A percentile compares a stretch with the other conserved stretches of the same genome.
phyloP scores from a whole-genome alignment of 306 rosid genomes.

The Glycine tomentella region DNA sequence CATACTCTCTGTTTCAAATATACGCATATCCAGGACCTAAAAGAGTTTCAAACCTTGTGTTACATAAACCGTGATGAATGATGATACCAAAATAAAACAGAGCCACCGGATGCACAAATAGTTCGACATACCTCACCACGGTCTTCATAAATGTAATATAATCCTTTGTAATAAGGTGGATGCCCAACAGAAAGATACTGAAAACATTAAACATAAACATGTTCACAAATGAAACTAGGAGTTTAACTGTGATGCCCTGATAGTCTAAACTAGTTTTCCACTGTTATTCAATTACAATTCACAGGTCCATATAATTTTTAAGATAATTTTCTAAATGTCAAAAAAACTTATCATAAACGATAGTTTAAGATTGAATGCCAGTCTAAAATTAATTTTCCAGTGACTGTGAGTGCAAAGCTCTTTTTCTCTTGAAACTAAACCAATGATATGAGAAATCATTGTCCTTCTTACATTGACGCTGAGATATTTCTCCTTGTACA shows the following conservation, averaged over 20 bases:
- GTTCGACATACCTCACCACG: conserved; percentile 79
- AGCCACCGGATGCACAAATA: not conserved
- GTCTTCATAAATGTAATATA: conserved; percentile 95
- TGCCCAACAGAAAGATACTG: conserved; percentile 98
- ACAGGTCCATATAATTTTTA: too few species aligned
- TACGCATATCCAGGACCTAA: conserved; percentile 85
- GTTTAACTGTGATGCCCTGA: too few species aligned
- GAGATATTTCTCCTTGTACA: conserved; percentile 93
- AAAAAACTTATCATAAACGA: too few species aligned
- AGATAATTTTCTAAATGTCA: too few species aligned
- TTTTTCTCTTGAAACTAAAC: not conserved
- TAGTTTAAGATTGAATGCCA: too few species aligned
- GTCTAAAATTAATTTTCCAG: too few species aligned
- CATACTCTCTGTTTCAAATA: conserved; percentile 91
- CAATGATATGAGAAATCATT: not conserved
- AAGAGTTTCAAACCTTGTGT: conserved; percentile 26
- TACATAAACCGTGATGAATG: conserved; percentile 7
- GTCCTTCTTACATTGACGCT: conserved; percentile 74
- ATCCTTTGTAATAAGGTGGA: conserved; percentile 94
- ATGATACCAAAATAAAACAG: not conserved
- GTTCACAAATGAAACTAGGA: conserved; percentile 29
- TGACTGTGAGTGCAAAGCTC: too few species aligned
- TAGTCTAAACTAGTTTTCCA: too few species aligned
- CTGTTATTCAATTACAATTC: too few species aligned
- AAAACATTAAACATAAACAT: conserved; percentile 39